These are phyloP conservation scores for Candida bentonensis DNA, from an alignment of 805 yeast species.

Conservation along the genomic window DNA sequence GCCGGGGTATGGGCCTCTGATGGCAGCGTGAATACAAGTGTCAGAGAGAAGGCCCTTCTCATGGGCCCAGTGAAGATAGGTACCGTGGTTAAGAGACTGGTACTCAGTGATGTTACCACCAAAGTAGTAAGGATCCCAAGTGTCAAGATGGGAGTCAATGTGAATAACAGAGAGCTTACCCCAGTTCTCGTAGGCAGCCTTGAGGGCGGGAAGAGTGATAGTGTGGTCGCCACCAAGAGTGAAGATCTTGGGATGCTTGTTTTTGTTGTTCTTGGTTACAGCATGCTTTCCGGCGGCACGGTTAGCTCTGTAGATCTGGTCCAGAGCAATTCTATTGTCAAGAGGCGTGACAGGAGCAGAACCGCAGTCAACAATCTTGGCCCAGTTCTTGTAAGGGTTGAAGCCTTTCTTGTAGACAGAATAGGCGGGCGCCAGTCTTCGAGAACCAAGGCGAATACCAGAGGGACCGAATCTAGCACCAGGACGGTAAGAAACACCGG, in stretches of 20 bases:
- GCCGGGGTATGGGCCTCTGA: conserved; percentile 42
- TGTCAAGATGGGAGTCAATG: conserved; percentile 43
- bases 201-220: conserved; percentile 51
- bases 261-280: conserved; percentile 7
- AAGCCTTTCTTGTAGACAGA: conserved; percentile 37
- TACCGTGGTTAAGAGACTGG: conserved; percentile 46
- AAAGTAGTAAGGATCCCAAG: conserved; percentile 41
- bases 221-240: conserved; percentile 33
- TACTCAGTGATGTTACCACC: conserved; percentile 50
- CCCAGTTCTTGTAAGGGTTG: conserved; percentile 5
- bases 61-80: conserved; percentile 50
- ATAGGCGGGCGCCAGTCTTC: conserved; percentile 19
- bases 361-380: conserved; percentile 20
- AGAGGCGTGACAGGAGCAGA: conserved; percentile 32
- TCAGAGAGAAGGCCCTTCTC: conserved; percentile 44
- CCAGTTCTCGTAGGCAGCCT: conserved; percentile 43
- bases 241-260: conserved; percentile 1
- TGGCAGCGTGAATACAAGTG: conserved; percentile 42
- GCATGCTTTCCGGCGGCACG: conserved; percentile 18
- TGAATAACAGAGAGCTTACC: conserved; percentile 54
- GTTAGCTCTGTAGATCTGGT: conserved; percentile 18
- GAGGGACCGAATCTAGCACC: conserved; percentile 60
- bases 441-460: conserved; percentile 22
- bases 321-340: conserved; percentile 30
- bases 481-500: conserved; percentile 50